These are phyloP conservation scores for Chrysoporthe cubensis DNA, from an alignment of 2,329 filamentous ascomycete genomes.

Conservation along the genomic window DNA sequence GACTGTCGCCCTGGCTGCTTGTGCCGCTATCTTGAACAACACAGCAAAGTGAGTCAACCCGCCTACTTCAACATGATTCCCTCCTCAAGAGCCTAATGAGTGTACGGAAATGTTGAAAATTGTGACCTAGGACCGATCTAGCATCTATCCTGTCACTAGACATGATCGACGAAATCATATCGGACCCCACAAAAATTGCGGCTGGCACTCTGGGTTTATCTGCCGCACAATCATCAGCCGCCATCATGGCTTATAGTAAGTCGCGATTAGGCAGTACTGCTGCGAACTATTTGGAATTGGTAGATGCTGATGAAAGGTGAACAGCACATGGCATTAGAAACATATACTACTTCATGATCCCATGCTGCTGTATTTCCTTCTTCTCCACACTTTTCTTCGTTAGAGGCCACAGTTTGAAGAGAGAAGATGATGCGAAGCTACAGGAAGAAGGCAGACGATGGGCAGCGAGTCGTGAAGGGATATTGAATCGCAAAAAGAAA, in stretches of 20 bases:
- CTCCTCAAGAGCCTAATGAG: not conserved
- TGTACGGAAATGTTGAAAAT: too few species aligned
- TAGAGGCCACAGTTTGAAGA: conserved; percentile 20
- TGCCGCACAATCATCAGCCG: not conserved
- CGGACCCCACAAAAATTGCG: conserved; percentile 11
- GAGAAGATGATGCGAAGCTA: conserved; percentile 24
- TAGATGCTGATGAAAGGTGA: not conserved
- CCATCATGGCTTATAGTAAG: conserved; percentile 23
- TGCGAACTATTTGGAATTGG: too few species aligned
- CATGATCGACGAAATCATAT: conserved; percentile 8
- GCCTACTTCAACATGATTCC: not conserved
- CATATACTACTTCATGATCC: conserved; percentile 25
- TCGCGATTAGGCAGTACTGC: not conserved
- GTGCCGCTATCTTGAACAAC: conserved; percentile 22
- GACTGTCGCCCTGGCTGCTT: conserved; percentile 21
- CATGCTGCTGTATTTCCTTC: conserved; percentile 20
- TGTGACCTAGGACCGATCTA: conserved; percentile 2
- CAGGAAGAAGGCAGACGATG: conserved; percentile 24
- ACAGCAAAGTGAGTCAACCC: conserved; percentile 8
- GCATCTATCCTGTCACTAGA: not conserved
- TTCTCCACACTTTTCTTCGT: conserved; percentile 19
- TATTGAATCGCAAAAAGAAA: conserved; percentile 8
- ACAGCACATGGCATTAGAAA: conserved; percentile 25
- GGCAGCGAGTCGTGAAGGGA: conserved; percentile 10
- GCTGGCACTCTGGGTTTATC: conserved; percentile 18